Evolutionary conservation across 306 rosid genomes (phyloP).

Genomic region (Fragaria nilgerrensis): DNA sequence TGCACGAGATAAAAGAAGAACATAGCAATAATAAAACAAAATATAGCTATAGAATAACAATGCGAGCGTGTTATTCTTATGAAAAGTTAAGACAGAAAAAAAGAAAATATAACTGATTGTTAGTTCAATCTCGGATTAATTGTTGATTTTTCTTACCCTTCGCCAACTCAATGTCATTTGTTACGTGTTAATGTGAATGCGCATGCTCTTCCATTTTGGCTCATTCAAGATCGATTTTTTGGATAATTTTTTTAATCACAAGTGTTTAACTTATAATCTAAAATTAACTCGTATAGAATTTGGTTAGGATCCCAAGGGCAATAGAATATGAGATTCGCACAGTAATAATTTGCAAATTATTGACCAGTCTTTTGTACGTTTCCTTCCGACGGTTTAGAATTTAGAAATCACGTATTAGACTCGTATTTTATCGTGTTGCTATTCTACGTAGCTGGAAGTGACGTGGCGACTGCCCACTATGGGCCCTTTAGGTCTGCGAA

Average conservation of each 20-base stretch:
- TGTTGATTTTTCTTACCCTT: neutral
- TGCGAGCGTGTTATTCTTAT: no score
- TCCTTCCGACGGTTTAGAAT: conserved; percentile 1
- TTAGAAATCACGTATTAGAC: conserved; percentile 23
- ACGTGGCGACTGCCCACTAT: conserved; percentile 30
- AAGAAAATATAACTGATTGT: no score
- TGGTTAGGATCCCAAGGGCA: neutral
- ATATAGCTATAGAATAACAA: no score
- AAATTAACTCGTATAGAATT: neutral
- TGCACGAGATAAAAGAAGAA: no score
- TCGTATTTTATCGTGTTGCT: conserved; percentile 51
- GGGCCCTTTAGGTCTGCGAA: conserved; percentile 20
- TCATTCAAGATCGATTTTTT: neutral
- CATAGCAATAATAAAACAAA: no score
- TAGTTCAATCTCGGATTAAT: no score
- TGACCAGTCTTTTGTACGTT: neutral
- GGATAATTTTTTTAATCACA: neutral
- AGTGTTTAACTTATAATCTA: neutral
- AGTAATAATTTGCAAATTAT: conserved; percentile 11
- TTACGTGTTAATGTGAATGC: neutral
- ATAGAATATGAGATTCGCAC: neutral
- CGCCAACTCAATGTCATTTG: neutral
- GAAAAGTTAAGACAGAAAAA: no score
- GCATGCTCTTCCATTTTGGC: neutral
- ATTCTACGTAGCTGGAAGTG: conserved; percentile 13